These are phyloP conservation scores for Mycena belliarum DNA, from an alignment of 768 basidiomycete species.

Conservation along the genomic window DNA sequence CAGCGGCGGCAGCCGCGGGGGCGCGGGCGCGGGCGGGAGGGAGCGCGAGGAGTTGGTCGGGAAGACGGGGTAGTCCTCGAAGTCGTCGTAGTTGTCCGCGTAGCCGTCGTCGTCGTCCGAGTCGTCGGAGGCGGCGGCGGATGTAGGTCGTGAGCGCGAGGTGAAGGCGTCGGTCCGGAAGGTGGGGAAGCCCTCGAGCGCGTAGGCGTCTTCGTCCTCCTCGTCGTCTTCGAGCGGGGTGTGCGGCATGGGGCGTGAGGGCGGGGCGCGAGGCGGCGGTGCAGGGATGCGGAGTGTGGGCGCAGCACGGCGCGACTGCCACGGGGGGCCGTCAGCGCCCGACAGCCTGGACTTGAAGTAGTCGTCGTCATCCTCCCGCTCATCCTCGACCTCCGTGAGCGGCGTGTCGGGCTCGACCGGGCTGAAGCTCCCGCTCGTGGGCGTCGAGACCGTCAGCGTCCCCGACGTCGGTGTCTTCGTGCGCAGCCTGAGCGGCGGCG, in stretches of 20 bases:
- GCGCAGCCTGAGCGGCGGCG: neutral
- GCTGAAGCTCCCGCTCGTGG: constrained; percentile 14
- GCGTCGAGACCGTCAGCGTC: constrained; percentile 4
- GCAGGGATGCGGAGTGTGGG: neutral
- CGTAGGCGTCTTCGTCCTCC: neutral
- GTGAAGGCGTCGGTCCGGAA: neutral
- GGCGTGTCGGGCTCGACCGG: constrained; percentile 16
- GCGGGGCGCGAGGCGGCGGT: too few relatives aligned
- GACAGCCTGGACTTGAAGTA: constrained; percentile 6
- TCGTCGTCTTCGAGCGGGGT: neutral
- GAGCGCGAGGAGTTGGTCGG: neutral
- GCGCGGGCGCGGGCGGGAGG: neutral
- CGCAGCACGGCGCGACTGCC: neutral
- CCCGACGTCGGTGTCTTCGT: constrained; percentile 7
- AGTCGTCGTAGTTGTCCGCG: neutral
- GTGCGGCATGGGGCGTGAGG: neutral
- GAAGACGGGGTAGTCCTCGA: neutral
- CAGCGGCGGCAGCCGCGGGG: neutral
- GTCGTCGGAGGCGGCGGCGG: neutral
- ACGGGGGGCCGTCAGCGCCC: too few relatives aligned
- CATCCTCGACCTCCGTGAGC: constrained; percentile 17
- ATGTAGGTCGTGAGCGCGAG: neutral
- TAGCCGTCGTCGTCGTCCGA: neutral
- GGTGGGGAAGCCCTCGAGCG: neutral
- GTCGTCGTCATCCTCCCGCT: constrained; percentile 13